Percentiles rank a stretch among this genome's conserved stretches.
Conservation (phyloP, 441 rosid genomes). For the Aquilaria agallochum region DNA sequence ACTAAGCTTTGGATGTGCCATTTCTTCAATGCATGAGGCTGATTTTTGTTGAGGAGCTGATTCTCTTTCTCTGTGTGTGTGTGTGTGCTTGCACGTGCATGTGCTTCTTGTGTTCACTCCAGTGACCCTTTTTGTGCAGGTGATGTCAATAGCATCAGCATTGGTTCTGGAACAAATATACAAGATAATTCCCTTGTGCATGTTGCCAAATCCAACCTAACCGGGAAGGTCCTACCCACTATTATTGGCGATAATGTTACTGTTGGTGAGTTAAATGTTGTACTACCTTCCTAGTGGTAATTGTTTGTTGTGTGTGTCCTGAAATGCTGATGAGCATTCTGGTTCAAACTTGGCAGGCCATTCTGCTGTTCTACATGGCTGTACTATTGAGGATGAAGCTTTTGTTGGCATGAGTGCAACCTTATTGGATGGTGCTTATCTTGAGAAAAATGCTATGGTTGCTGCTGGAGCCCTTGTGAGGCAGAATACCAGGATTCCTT, state of each 20-base stretch:
- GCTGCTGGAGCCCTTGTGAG: conserved; percentile 73
- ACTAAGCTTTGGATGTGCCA: no score
- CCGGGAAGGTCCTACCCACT: conserved; percentile 67
- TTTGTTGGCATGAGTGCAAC: conserved; percentile 69
- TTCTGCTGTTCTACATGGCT: conserved; percentile 72
- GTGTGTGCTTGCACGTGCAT: no score
- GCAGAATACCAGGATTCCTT: conserved; percentile 61
- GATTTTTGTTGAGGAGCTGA: no score
- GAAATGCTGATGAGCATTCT: not conserved
- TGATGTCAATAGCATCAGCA: conserved; percentile 62
- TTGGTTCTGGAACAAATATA: conserved; percentile 70
- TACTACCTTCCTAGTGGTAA: not conserved
- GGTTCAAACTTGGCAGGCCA: conserved; percentile 47
- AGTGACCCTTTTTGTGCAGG: conserved; percentile 28
- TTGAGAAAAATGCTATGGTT: conserved; percentile 71
- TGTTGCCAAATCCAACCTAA: conserved; percentile 66
- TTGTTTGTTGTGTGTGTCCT: conserved; percentile 2
- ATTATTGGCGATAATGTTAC: conserved; percentile 64
- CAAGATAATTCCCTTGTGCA: conserved; percentile 72
- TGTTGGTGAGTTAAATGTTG: conserved; percentile 33
- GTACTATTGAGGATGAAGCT: conserved; percentile 71
- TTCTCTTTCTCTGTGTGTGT: no score
- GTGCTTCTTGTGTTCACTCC: no score
- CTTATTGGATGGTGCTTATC: conserved; percentile 65
- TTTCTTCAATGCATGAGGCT: no score